These are phyloP conservation scores for Aspergillus carlsbadensis DNA, from an alignment of 495 filamentous ascomycete species.

Conservation along the genomic window DNA sequence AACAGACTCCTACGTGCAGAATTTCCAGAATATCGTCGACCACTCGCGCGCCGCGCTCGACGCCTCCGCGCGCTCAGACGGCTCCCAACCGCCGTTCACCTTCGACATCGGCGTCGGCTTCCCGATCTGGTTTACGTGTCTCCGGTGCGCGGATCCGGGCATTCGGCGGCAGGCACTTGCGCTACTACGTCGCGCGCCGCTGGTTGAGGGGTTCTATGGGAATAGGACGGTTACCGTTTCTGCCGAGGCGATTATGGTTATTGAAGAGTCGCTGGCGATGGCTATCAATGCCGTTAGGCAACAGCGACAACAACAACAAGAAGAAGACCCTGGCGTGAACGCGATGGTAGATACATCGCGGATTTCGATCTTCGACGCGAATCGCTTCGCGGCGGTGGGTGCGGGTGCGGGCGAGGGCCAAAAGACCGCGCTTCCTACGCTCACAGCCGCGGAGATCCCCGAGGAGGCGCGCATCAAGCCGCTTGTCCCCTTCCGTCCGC, in stretches of 20 bases:
- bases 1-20: conserved; percentile 23
- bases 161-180: conserved; percentile 29
- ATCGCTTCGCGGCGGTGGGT: background rate
- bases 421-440: background rate
- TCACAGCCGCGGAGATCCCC: background rate
- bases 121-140: conserved; percentile 33
- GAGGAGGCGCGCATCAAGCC: background rate
- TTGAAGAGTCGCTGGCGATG: conserved; percentile 28
- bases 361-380: background rate
- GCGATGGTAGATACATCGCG: background rate
- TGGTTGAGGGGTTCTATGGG: conserved; percentile 31
- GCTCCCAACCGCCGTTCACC: conserved; percentile 34
- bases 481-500: background rate
- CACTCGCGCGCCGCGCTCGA: conserved; percentile 22
- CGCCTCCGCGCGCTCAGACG: conserved; percentile 16
- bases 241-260: conserved; percentile 22
- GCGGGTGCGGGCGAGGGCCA: background rate
- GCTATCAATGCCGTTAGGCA: conserved; percentile 1
- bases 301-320: background rate
- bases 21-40: conserved; percentile 34
- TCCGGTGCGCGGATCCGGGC: conserved; percentile 33
- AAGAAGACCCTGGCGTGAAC: background rate
- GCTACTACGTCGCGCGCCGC: conserved; percentile 26
- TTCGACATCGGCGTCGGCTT: conserved; percentile 36
- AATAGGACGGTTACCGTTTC: conserved; percentile 4